phyloP scores from a whole-genome alignment of 1,284 basidiomycete genomes.

The Volvariella surrecta region DNA sequence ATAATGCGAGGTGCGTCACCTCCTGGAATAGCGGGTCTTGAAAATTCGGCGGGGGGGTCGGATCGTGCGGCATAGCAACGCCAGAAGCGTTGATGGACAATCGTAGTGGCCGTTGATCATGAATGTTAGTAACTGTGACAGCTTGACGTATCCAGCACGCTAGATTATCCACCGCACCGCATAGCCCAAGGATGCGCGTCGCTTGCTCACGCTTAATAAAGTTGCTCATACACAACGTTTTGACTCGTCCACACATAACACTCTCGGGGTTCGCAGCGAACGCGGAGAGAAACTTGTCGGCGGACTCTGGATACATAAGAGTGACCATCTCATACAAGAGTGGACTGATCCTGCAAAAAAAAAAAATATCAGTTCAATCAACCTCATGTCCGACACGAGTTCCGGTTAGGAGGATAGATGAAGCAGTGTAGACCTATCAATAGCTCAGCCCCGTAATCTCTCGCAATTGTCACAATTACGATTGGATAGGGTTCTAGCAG shows the following conservation, averaged over 20 bases:
- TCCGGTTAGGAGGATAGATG: too few species aligned
- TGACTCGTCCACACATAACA: background rate
- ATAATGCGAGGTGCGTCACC: conserved; percentile 4
- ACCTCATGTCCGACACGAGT: too few species aligned
- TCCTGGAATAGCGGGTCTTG: background rate
- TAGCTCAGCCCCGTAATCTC: too few species aligned
- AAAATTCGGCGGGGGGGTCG: background rate
- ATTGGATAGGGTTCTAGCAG: too few species aligned
- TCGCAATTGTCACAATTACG: too few species aligned
- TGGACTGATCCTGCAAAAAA: background rate
- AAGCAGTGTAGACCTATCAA: too few species aligned
- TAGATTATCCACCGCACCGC: background rate
- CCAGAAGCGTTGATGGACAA: background rate
- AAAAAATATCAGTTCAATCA: background rate
- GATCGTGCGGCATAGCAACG: background rate
- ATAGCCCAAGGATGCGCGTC: background rate
- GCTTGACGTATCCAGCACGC: conserved; percentile 1
- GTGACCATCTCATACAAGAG: conserved; percentile 1
- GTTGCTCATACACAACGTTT: conserved; percentile 1
- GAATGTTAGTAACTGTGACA: background rate
- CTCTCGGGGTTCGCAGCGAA: background rate
- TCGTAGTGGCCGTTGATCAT: background rate
- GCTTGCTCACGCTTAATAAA: background rate
- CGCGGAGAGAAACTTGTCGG: background rate
- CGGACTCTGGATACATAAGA: background rate